Evolutionary conservation across 805 yeast species (phyloP), one percentile per base, ranked within the genome.

Genomic region (Starmerella ratchasimensis): DNA sequence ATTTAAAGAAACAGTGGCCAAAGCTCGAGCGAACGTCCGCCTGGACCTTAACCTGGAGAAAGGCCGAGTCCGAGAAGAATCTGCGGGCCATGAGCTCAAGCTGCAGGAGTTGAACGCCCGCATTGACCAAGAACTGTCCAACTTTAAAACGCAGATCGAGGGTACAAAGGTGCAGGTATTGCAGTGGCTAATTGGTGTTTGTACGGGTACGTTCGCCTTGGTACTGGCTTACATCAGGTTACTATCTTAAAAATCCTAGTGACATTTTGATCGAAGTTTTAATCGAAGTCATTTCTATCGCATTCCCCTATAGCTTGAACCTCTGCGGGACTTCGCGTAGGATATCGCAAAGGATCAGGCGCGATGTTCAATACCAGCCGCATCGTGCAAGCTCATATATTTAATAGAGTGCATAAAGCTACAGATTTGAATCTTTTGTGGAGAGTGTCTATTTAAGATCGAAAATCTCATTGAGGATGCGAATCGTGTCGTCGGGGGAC

Each of bases 151-250:
- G 67, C 95, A 88, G 60, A 84, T 90, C 48, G 94, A 90, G 53
- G 75, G 82, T 31, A 94, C 88, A 23, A 90, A 90, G 62, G 82
- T 94, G 2, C 96, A 90, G 57, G 96, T 90, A 34, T 73, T 84
- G 76, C 98, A 90, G 61, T 90, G 98, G 98, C 69, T 90, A 46
- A 83, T 90, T 51, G 97, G 97, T 66, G 96, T 90, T 15, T 81
- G 94, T 55, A 86, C 97, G 1, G 98, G 97, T 79, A 81, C 96
- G 1, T 82, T 88, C 61, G 97, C 97, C 11, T 67, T 90, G 41
- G 80, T 90, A 36, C 62, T 88, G 50, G 96, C 97, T 1, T 90
- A 90, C 57, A 81, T 86, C 34, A 69, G 98, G 51, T 65, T 90
- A 49, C 63, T 82, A 35, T 72, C 82, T 8, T 80, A 30, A 15